Conservation (phyloP, 2,329 filamentous ascomycete genomes). For the Diaporthe australafricana region DNA sequence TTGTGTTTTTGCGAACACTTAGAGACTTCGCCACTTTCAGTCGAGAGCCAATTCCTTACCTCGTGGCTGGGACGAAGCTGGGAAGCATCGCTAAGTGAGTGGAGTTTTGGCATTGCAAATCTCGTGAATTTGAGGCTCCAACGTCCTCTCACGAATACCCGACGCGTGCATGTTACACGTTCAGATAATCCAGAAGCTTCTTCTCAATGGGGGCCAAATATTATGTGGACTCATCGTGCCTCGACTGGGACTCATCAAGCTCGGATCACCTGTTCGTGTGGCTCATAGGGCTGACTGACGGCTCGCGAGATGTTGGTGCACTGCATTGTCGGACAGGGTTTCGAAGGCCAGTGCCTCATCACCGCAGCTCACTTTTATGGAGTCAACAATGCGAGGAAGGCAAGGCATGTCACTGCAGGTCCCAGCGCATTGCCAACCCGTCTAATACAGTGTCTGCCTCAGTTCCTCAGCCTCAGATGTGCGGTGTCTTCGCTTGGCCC, state of each 20-base stretch:
- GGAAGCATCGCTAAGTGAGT: not conserved
- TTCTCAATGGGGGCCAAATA: not conserved
- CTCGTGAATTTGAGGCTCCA: not conserved
- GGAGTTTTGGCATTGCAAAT: not conserved
- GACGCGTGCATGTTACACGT: not conserved
- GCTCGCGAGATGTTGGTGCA: not conserved
- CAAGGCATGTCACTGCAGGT: not conserved
- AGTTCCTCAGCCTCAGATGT: not conserved
- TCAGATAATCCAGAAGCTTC: constrained; percentile 3
- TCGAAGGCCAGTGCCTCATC: constrained; percentile 5
- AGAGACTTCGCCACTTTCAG: constrained; percentile 12
- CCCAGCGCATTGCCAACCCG: not conserved
- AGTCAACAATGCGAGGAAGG: not conserved
- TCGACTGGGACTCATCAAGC: not conserved
- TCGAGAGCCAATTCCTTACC: not conserved
- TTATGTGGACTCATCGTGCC: not conserved
- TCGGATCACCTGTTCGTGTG: constrained; percentile 17
- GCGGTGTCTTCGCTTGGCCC: not conserved
- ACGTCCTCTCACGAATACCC: too few relatives aligned
- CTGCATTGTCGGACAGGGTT: not conserved
- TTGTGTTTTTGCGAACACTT: not conserved
- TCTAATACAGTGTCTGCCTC: not conserved
- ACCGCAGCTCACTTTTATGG: not conserved
- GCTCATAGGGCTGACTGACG: constrained; percentile 23
- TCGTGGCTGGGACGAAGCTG: not conserved